Conservation (phyloP, 2,329 filamentous ascomycete genomes). For the Trichoderma gracile region DNA sequence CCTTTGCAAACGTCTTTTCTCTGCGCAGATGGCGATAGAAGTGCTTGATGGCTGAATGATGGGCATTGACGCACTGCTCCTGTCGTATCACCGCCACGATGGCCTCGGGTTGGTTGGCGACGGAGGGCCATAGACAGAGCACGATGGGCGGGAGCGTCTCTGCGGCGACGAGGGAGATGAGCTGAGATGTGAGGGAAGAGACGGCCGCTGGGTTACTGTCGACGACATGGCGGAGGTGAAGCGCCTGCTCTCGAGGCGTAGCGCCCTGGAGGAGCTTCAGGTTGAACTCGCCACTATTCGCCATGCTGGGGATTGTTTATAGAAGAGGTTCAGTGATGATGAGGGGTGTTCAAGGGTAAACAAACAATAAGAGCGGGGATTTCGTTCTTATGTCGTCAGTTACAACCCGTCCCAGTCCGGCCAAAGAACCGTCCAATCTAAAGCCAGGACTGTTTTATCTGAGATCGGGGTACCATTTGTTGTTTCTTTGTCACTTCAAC, state of each 20-base stretch:
- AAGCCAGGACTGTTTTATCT: too few species aligned
- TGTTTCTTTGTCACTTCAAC: not conserved
- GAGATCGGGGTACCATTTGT: too few species aligned
- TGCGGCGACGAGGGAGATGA: conserved; percentile 7
- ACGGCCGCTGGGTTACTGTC: not conserved
- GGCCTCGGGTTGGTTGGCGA: not conserved
- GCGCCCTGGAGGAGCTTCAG: conserved; percentile 1
- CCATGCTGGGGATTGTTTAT: not conserved
- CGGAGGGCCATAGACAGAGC: conserved; percentile 4
- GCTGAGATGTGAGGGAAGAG: conserved; percentile 4
- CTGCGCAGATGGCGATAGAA: conserved; percentile 10
- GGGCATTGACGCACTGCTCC: not conserved
- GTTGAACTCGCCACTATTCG: not conserved
- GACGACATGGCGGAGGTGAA: not conserved
- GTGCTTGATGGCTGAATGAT: not conserved
- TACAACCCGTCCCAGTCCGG: too few species aligned
- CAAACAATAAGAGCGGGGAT: not conserved
- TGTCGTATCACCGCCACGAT: conserved; percentile 6
- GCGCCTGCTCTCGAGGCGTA: conserved; percentile 1
- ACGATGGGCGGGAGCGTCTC: conserved; percentile 9
- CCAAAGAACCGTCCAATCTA: too few species aligned
- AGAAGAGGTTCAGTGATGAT: not conserved
- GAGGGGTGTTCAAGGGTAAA: not conserved
- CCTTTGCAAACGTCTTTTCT: conserved; percentile 13
- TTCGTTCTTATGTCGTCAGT: too few species aligned